Evolutionary conservation across 306 rosid genomes (phyloP), one percentile per base, ranked within the genome.

Genomic region (Glycyrrhiza uralensis): DNA sequence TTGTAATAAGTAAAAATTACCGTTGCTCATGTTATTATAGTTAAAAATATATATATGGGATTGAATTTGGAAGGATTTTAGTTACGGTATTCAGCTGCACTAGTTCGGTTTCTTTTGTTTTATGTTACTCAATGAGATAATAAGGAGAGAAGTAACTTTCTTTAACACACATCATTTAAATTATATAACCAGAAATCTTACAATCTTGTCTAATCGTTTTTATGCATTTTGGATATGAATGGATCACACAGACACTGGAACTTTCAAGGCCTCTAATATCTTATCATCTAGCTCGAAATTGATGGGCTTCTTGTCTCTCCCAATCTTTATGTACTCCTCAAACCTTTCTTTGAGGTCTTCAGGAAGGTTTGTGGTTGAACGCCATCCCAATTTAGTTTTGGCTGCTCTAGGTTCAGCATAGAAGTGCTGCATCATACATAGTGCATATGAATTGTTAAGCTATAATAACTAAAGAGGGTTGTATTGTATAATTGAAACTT

Each of bases 341-440:
- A 80, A 91, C 62, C 93, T 75, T 80, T 89, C 96, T 73, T 91
- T 91, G 62, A 94, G 80, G 79, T 94, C 93, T 80, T 80, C 87
- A 5, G 91, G 75, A 75, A 94, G 96, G 77, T 89, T 82, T 66
- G 97, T 87, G 61, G 83, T 76, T 47, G 80, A 14, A 39, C 69
- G 29, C 99, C 96, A 91, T 23, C 97, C 96, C 85, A 94, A 69
- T 55, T 91, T 86, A 1, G 78, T 87, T 74, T 86, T 81, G 22
- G 97, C 99, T 55, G 97, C 97, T 84, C 96, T 91, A 20, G 99
- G 97, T 56, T 94, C 97, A 2, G 99, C 92, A 59, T 89, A 91
- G 82, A 94, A 91, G 85, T 94, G 97, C 97, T 89, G 93, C 90
- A 79, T 57, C 57, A 71, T 38, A 51, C 62, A 64, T 4, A 35